Conservation (phyloP, 2,329 filamentous ascomycete species). For the Ophiostoma tasmaniense region DNA sequence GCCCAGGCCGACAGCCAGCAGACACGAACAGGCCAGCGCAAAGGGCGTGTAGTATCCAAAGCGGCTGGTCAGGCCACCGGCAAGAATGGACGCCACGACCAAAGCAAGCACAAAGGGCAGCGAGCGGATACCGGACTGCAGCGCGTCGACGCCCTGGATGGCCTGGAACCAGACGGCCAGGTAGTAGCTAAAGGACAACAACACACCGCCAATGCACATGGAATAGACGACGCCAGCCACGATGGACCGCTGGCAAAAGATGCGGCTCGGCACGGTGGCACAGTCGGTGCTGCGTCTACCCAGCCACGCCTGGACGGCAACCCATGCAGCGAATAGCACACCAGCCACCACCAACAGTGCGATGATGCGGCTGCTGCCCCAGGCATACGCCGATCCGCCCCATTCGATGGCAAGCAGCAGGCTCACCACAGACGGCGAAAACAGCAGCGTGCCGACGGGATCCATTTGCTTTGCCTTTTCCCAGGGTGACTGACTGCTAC, state of each 20-base stretch:
- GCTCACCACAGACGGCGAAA: neutral
- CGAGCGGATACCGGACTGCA: conserved; percentile 33
- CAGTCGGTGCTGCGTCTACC: neutral
- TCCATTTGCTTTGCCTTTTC: neutral
- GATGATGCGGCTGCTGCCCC: neutral
- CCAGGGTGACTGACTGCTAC: neutral
- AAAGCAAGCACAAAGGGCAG: conserved; percentile 35
- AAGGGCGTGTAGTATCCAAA: conserved; percentile 40
- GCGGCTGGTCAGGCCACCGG: conserved; percentile 31
- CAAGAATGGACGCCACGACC: conserved; percentile 34
- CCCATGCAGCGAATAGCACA: neutral
- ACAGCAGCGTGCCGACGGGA: neutral
- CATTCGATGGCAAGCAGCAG: neutral
- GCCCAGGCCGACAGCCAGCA: neutral
- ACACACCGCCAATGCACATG: conserved; percentile 4
- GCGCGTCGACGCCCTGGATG: conserved; percentile 32
- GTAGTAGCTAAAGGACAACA: conserved; percentile 19
- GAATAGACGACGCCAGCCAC: conserved; percentile 8
- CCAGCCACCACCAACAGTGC: neutral
- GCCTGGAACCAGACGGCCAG: conserved; percentile 37
- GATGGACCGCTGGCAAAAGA: conserved; percentile 27
- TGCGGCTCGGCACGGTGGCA: conserved; percentile 31
- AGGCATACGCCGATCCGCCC: neutral
- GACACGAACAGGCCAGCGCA: conserved; percentile 35
- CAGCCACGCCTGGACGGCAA: neutral